phyloP scores from a whole-genome alignment of 176 grass and related monocot genomes.

The Poa annua region DNA sequence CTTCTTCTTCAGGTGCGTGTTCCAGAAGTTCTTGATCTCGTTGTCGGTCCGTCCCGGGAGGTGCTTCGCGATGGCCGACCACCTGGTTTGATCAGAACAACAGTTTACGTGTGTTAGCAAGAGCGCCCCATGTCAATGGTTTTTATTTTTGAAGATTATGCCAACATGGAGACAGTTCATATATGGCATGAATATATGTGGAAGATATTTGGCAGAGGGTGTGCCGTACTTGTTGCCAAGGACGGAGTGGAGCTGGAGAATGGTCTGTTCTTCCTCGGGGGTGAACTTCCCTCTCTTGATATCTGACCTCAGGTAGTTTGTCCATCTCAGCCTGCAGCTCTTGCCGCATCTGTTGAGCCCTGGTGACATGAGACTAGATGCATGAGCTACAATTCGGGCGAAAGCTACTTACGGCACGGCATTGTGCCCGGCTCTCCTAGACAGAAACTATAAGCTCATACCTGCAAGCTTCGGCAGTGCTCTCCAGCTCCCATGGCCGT shows the following conservation, averaged over 20 bases:
- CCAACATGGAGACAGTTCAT: conserved; percentile 29
- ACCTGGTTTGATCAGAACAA: conserved; percentile 55
- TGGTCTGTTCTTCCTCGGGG: conserved; percentile 79
- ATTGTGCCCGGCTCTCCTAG: not conserved
- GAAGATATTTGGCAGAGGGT: conserved; percentile 11
- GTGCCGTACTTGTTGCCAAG: conserved; percentile 90
- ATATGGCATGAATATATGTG: conserved; percentile 1
- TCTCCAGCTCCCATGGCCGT: conserved; percentile 97
- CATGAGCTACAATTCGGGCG: conserved; percentile 40
- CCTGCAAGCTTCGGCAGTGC: conserved; percentile 90
- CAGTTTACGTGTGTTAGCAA: conserved; percentile 28
- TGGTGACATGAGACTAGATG: conserved; percentile 39
- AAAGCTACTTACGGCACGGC: not conserved
- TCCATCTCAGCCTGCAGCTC: conserved; percentile 99
- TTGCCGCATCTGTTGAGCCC: conserved; percentile 96
- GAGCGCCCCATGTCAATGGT: not conserved
- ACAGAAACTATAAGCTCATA: conserved; percentile 26
- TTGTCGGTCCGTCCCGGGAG: conserved; percentile 84
- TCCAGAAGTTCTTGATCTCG: conserved; percentile 99
- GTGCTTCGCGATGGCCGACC: conserved; percentile 86
- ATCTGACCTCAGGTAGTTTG: conserved; percentile 91
- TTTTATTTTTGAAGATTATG: conserved; percentile 7
- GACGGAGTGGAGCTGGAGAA: conserved; percentile 80
- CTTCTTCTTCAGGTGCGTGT: conserved; percentile 98
- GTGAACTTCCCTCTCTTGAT: conserved; percentile 99